Evolutionary conservation across 768 basidiomycete species (phyloP).

Genomic region (Hygrocybe coccinea): DNA sequence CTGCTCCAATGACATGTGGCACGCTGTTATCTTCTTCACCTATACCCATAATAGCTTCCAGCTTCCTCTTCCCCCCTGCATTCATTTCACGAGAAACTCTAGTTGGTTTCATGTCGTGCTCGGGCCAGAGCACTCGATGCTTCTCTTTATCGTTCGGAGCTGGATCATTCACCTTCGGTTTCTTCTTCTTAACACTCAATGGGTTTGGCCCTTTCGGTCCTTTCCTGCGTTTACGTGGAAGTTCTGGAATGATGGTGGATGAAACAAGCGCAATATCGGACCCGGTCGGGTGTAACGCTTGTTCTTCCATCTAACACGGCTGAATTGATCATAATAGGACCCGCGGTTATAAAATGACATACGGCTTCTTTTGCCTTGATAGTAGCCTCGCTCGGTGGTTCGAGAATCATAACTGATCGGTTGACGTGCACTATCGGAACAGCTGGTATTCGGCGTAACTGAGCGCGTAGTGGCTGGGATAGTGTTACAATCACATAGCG

Average conservation of each 20-base stretch:
- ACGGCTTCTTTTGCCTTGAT: conserved; percentile 61
- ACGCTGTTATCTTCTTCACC: not conserved
- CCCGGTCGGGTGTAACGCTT: conserved; percentile 47
- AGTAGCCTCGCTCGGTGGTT: conserved; percentile 81
- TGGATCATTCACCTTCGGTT: conserved; percentile 20
- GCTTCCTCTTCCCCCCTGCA: conserved; percentile 12
- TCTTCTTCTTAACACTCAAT: conserved; percentile 88
- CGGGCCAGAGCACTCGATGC: conserved; percentile 13
- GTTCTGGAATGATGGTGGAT: conserved; percentile 32
- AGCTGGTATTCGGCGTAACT: conserved; percentile 70
- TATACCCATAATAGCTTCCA: not conserved
- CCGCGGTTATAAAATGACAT: conserved; percentile 17
- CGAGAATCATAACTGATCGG: conserved; percentile 87
- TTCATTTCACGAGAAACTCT: conserved; percentile 4
- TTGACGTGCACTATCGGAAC: conserved; percentile 90
- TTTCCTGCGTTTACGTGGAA: conserved; percentile 52
- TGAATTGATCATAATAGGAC: conserved; percentile 1
- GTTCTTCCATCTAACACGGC: conserved; percentile 54
- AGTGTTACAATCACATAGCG: conserved; percentile 89
- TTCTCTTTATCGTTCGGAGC: conserved; percentile 7
- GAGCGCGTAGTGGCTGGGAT: conserved; percentile 62
- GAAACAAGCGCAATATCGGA: conserved; percentile 46
- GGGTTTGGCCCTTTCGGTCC: conserved; percentile 89
- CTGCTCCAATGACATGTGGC: not conserved
- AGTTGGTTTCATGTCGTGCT: not conserved